A percentile compares a stretch with the other conserved stretches of the same genome.
Conservation (phyloP, 2,329 filamentous ascomycete genomes). For the Fusarium proliferatum region DNA sequence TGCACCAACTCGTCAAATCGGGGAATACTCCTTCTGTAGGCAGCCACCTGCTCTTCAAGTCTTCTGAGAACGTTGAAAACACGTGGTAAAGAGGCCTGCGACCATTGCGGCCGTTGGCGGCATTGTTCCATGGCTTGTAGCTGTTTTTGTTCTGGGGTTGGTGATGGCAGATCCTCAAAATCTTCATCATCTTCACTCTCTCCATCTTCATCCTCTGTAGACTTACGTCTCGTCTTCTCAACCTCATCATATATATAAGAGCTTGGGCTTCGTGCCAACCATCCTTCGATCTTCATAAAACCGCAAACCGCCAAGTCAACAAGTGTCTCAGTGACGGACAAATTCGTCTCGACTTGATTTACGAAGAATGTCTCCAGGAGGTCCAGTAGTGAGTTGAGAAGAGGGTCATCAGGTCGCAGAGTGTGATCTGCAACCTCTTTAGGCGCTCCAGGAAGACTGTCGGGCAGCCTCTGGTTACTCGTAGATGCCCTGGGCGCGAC, state of each 20-base stretch:
- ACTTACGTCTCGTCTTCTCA: slow-evolving; percentile 39
- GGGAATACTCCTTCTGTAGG: slow-evolving; percentile 72
- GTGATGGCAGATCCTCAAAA: slow-evolving; percentile 26
- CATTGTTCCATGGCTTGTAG: slow-evolving; percentile 62
- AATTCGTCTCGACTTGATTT: slow-evolving; percentile 91
- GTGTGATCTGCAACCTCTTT: slow-evolving; percentile 70
- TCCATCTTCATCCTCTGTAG: slow-evolving; percentile 12
- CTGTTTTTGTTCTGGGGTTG: slow-evolving; percentile 49
- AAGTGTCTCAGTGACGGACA: slow-evolving; percentile 86
- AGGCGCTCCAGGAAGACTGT: slow-evolving; percentile 70
- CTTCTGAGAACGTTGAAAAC: slow-evolving; percentile 68
- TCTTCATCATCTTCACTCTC: slow-evolving; percentile 40
- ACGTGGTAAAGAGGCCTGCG: slow-evolving; percentile 59
- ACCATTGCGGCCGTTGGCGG: slow-evolving; percentile 65
- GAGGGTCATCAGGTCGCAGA: slow-evolving; percentile 70
- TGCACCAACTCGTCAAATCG: slow-evolving; percentile 79
- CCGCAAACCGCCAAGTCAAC: slow-evolving; percentile 87
- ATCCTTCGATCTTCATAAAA: slow-evolving; percentile 87
- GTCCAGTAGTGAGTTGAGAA: slow-evolving; percentile 73
- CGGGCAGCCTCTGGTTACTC: slow-evolving; percentile 67
- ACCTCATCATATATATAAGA: slow-evolving; percentile 63
- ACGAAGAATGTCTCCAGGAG: slow-evolving; percentile 84
- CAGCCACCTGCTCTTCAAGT: slow-evolving; percentile 70
- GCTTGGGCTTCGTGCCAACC: slow-evolving; percentile 81
- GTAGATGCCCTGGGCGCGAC: slow-evolving; percentile 69